phyloP scores from a whole-genome alignment of 2,329 filamentous ascomycete species.

The Rhinocladiella similis region DNA sequence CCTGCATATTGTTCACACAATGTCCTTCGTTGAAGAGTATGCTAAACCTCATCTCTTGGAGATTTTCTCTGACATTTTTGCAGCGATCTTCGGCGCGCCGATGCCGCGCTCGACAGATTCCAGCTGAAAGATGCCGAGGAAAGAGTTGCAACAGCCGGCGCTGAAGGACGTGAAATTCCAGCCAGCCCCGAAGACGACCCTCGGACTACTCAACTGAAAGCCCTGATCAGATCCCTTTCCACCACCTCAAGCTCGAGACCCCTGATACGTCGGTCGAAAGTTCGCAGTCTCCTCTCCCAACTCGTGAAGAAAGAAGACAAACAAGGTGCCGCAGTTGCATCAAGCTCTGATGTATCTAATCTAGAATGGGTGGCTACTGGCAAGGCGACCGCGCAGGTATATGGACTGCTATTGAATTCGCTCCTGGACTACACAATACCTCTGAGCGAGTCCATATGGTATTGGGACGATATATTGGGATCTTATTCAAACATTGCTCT shows the following conservation, averaged over 20 bases:
- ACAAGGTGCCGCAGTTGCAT: slow-evolving; percentile 29
- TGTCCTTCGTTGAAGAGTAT: slow-evolving; percentile 25
- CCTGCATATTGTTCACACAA: slow-evolving; percentile 1
- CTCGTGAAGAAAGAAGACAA: slow-evolving; percentile 45
- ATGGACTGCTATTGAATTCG: slow-evolving; percentile 54
- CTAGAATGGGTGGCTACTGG: slow-evolving; percentile 88
- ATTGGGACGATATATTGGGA: slow-evolving; percentile 87
- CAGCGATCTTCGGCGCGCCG: slow-evolving; percentile 58
- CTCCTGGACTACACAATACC: slow-evolving; percentile 40
- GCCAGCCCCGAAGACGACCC: slow-evolving; percentile 17
- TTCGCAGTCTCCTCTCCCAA: slow-evolving; percentile 63
- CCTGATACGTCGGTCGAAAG: slow-evolving; percentile 59
- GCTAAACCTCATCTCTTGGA: not conserved
- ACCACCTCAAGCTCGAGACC: slow-evolving; percentile 65
- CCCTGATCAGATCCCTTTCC: slow-evolving; percentile 69
- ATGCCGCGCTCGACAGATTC: slow-evolving; percentile 58
- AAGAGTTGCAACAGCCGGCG: slow-evolving; percentile 9
- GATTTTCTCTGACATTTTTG: slow-evolving; percentile 7
- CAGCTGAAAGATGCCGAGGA: slow-evolving; percentile 45
- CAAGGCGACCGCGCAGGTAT: slow-evolving; percentile 89
- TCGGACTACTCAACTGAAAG: slow-evolving; percentile 54
- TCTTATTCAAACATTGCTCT: slow-evolving; percentile 77
- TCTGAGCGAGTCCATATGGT: slow-evolving; percentile 84
- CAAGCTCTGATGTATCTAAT: slow-evolving; percentile 54
- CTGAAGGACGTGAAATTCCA: slow-evolving; percentile 10